Evolutionary conservation across 371 early-diverging fungal species (phyloP), one percentile per base, ranked within the genome.

Genomic region (Rhizomucor pusillus): DNA sequence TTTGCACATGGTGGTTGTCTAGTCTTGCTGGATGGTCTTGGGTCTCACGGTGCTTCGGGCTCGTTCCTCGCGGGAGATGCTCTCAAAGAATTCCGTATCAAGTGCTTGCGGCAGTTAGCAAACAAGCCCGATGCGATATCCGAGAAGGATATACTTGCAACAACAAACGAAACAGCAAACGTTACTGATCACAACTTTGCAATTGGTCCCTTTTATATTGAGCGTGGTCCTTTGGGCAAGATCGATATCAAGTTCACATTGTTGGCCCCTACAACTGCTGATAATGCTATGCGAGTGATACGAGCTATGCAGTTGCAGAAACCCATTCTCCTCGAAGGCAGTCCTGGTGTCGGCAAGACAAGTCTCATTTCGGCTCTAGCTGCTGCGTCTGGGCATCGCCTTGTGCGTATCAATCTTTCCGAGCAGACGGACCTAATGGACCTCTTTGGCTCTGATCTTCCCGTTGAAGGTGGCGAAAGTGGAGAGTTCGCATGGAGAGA

Each of bases 391-490:
- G 92, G 94, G 1, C 89, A 92, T 52, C 79, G 75, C 3, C 70
- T 97, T 16, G 91, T 97, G 39, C 89, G 99, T 59, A 96, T 99
- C 79, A 99, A 99, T 73, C 75, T 99, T 54, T 94, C 94, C 20
- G 99, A 99, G 60, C 98, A 99, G 67, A 99, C 99, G 0, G 99
- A 99, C 69, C 70, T 99, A 60, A 93, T 92, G 86, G 99, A 99
- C 76, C 78, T 99, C 39, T 94, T 99, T 78, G 99, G 99, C 54
- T 89, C 94, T 13, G 98, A 98, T 78, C 72, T 98, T 50, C 99
- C 99, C 1, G 93, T 92, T 0, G 97, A 95, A 67, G 90, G 88
- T 35, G 92, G 92, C 10, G 73, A 73, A 24, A 87, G 85, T 50
- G 92, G 94, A 34, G 90, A 91, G 62, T 97, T 98, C 71, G 91